phyloP scores from a whole-genome alignment of 495 filamentous ascomycete genomes.

The Tuber microsphaerosporum region DNA sequence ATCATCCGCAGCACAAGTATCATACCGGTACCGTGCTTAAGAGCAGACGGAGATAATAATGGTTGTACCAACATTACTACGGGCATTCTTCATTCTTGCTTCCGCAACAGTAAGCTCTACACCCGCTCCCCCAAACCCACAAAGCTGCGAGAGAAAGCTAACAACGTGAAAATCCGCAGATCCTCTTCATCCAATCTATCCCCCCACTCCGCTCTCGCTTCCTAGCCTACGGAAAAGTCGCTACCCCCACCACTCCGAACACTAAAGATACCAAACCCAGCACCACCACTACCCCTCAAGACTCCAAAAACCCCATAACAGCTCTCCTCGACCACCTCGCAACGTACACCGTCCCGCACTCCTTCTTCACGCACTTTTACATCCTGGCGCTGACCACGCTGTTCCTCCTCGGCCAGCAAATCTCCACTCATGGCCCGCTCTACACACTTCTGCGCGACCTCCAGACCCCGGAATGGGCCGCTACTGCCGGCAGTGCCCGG shows the following conservation, averaged over 20 bases:
- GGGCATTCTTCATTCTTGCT: background rate
- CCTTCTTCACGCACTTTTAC: slow-evolving; percentile 86
- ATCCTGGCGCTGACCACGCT: slow-evolving; percentile 61
- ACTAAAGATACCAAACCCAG: slow-evolving; percentile 16
- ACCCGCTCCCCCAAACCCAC: background rate
- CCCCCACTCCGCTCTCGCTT: slow-evolving; percentile 31
- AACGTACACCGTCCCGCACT: slow-evolving; percentile 63
- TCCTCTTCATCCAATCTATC: slow-evolving; percentile 24
- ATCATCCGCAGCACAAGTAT: background rate
- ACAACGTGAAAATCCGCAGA: slow-evolving; percentile 3
- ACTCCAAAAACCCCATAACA: slow-evolving; percentile 42
- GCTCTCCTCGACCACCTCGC: slow-evolving; percentile 53
- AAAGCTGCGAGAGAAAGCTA: background rate
- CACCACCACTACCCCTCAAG: slow-evolving; percentile 4
- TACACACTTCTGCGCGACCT: slow-evolving; percentile 45
- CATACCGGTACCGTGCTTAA: background rate
- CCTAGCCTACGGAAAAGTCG: slow-evolving; percentile 34
- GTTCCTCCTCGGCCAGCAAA: slow-evolving; percentile 67
- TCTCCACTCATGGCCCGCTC: slow-evolving; percentile 52
- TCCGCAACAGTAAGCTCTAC: background rate
- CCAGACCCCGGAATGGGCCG: slow-evolving; percentile 32
- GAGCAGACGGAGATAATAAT: background rate
- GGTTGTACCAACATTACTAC: background rate
- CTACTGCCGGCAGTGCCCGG: slow-evolving; percentile 30
- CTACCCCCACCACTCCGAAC: slow-evolving; percentile 15